phyloP scores from a whole-genome alignment of 495 filamentous ascomycete genomes.

The Penicillium taxi region DNA sequence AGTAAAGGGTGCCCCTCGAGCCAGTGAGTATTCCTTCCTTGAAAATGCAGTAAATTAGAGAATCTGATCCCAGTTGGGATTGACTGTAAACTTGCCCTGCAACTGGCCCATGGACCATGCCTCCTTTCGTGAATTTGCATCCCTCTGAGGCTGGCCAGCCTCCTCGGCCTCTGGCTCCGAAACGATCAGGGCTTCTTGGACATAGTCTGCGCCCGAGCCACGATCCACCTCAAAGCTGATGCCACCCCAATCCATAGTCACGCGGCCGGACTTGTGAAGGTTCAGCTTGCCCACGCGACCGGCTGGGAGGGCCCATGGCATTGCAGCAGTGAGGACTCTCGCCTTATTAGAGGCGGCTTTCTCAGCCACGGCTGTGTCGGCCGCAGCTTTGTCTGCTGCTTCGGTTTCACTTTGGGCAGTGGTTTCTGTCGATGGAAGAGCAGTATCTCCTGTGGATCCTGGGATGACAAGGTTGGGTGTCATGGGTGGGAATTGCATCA shows the following conservation, averaged over 20 bases:
- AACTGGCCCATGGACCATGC: constrained; percentile 47
- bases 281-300: constrained; percentile 51
- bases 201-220: constrained; percentile 36
- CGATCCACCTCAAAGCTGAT: constrained; percentile 40
- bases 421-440: not conserved
- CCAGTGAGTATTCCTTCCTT: too few relatives aligned
- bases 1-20: too few relatives aligned
- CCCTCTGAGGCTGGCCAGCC: constrained; percentile 9
- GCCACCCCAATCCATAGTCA: constrained; percentile 45
- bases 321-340: constrained; percentile 31
- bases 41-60: too few relatives aligned
- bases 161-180: constrained; percentile 22
- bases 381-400: constrained; percentile 21
- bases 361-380: constrained; percentile 23
- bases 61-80: constrained; percentile 42
- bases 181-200: constrained; percentile 41
- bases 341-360: constrained; percentile 11
- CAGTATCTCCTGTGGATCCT: constrained; percentile 10
- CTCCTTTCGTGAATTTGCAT: constrained; percentile 26
- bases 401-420: constrained; percentile 11
- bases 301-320: constrained; percentile 40
- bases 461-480: constrained; percentile 41
- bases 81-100: constrained; percentile 42
- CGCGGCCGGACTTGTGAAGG: constrained; percentile 42
- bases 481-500: constrained; percentile 51